Percentiles rank a stretch among this genome's conserved stretches.
Conservation (phyloP, 2,329 filamentous ascomycete species). For the Botrytis galanthina region DNA sequence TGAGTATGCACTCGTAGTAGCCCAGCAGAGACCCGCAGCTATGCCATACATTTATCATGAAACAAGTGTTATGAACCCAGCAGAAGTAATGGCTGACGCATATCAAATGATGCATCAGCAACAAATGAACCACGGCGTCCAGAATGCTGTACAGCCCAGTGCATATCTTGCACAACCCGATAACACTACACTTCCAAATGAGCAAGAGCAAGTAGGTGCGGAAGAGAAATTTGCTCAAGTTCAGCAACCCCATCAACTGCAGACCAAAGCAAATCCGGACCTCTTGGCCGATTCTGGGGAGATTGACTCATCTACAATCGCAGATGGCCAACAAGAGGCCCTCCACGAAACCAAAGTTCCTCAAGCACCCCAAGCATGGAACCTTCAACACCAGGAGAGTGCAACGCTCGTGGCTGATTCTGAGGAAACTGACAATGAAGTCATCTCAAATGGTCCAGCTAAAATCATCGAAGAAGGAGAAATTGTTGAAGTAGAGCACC, state of each 20-base stretch:
- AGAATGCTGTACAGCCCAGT: neutral
- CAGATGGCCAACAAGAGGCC: neutral
- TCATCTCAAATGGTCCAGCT: neutral
- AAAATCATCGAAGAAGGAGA: neutral
- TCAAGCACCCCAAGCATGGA: neutral
- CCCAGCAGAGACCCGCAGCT: neutral
- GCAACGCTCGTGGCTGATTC: fast-evolving
- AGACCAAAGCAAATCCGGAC: fast-evolving
- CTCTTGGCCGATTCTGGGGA: neutral
- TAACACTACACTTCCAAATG: neutral
- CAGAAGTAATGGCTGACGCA: neutral
- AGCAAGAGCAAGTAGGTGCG: neutral
- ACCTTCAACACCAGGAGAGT: neutral
- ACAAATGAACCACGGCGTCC: neutral
- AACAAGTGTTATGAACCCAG: neutral
- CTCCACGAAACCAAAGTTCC: neutral
- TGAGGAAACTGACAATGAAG: neutral
- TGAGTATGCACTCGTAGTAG: neutral
- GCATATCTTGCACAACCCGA: neutral
- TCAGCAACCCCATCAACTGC: neutral
- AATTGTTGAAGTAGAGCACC: neutral
- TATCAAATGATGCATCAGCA: neutral
- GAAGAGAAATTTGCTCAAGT: neutral
- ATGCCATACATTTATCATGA: neutral
- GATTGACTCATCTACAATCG: fast-evolving